Evolutionary conservation across 768 basidiomycete genomes (phyloP), one percentile per base, ranked within the genome.

Genomic region (Termitomyces heimii): DNA sequence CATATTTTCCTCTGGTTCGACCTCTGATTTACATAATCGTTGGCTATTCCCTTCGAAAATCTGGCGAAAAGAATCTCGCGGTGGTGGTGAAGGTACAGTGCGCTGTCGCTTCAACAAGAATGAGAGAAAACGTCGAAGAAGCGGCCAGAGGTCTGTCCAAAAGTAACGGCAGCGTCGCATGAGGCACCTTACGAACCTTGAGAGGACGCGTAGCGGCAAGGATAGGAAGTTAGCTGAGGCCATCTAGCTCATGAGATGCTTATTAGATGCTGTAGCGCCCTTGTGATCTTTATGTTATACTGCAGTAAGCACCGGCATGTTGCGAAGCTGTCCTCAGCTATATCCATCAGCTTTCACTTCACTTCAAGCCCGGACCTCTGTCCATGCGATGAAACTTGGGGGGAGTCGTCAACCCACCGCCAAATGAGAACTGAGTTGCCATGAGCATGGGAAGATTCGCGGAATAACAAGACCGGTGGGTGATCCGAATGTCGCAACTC

Each of bases 241-340:
- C 57, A 58, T 58, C 20, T n/a, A 52, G 50, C 50, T 29, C 26
- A 22, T 29, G 31, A 20, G 37, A 22, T 58, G 40, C 45, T 18
- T 16, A 34, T 26, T 14, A 37, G n/a, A 14, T 58, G 37, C 31
- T 48, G 46, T 32, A 20, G 31, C 49, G 20, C 8, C 6, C 26
- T 4, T 26, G 5, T 48, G 20, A 37, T 24, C 34, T 32, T 48
- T 22, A 43, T 24, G 20, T 3, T 22, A 29, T 43, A 28, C 12
- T 10, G 4, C 18, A 18, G n/a, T n/a, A n/a, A n/a, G n/a, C n/a
- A 0, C 4, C 45, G n/a, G 18, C 28, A 29, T 28, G 16, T 29
- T 46, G 18, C 45, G 4, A 1, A 6, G 14, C 14, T 14, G 5
- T 31, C 31, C 16, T 14, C 14, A 16, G 14, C 16, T 37, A 12